phyloP scores from a whole-genome alignment of 805 yeast species.

The Yarrowia alimentaria region DNA sequence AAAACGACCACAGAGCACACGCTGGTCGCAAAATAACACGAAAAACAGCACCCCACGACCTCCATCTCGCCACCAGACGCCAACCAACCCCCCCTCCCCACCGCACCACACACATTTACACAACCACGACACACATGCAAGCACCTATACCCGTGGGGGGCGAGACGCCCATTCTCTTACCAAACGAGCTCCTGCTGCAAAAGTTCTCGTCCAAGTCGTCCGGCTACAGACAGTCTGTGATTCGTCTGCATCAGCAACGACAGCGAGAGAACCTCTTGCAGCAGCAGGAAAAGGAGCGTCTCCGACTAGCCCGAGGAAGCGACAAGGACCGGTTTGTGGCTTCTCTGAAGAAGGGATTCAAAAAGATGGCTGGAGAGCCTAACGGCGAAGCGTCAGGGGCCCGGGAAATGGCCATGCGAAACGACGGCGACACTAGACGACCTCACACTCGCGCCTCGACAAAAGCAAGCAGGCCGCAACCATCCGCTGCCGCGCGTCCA shows the following conservation, averaged over 20 bases:
- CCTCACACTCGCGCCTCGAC: too few relatives aligned
- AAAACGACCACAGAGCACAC: too few relatives aligned
- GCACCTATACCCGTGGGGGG: conserved; percentile 28
- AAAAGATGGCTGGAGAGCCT: too few relatives aligned
- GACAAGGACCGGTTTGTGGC: conserved; percentile 6
- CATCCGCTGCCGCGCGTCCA: too few relatives aligned
- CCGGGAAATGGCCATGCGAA: too few relatives aligned
- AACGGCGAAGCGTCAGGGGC: too few relatives aligned
- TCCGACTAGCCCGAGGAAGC: background rate
- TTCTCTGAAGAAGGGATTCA: conserved; percentile 11
- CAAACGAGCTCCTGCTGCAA: conserved; percentile 37
- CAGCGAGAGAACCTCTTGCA: background rate
- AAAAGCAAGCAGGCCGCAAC: too few relatives aligned
- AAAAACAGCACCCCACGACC: too few relatives aligned
- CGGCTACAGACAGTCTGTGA: conserved; percentile 27
- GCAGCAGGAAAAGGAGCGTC: background rate
- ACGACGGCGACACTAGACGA: conserved; percentile 5
- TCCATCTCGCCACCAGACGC: too few relatives aligned
- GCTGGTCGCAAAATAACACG: too few relatives aligned
- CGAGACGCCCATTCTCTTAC: conserved; percentile 36
- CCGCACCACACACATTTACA: background rate
- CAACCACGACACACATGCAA: conserved; percentile 3
- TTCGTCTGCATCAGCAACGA: conserved; percentile 29
- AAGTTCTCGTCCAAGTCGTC: conserved; percentile 34
- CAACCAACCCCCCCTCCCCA: too few relatives aligned